Evolutionary conservation across 169 alveolate species (phyloP).

Genomic region (Amoebophrya sp.): DNA sequence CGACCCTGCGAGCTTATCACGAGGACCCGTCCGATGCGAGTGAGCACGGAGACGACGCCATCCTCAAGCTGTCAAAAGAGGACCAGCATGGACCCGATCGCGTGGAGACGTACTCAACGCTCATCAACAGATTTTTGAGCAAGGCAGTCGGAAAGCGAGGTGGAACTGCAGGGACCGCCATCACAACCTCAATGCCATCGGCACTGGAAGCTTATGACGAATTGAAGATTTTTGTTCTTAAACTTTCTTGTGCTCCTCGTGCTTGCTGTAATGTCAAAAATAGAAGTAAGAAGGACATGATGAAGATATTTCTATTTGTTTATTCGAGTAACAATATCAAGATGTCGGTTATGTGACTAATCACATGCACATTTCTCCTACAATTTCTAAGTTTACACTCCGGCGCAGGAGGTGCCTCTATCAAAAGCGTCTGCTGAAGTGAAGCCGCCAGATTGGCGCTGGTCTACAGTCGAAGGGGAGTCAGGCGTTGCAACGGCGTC

Average conservation of each 20-base stretch:
- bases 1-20: not conserved
- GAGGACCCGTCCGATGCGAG: not conserved
- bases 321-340: too few relatives aligned
- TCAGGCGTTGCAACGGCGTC: too few relatives aligned
- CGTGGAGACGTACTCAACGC: not conserved
- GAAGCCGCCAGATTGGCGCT: too few relatives aligned
- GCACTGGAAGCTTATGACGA: not conserved
- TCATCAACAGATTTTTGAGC: not conserved
- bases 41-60: not conserved
- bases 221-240: not conserved
- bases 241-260: not conserved
- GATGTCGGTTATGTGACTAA: too few relatives aligned
- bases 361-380: too few relatives aligned
- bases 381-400: too few relatives aligned
- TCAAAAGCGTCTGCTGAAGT: too few relatives aligned
- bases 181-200: not conserved
- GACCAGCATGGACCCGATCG: not conserved
- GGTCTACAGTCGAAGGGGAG: too few relatives aligned
- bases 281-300: too few relatives aligned
- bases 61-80: not conserved
- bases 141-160: not conserved
- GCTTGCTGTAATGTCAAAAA: too few relatives aligned
- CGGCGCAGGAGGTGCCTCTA: too few relatives aligned
- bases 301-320: too few relatives aligned
- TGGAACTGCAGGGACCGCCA: not conserved